phyloP scores from a whole-genome alignment of 345 rosid species.

The Pistacia integerrima region DNA sequence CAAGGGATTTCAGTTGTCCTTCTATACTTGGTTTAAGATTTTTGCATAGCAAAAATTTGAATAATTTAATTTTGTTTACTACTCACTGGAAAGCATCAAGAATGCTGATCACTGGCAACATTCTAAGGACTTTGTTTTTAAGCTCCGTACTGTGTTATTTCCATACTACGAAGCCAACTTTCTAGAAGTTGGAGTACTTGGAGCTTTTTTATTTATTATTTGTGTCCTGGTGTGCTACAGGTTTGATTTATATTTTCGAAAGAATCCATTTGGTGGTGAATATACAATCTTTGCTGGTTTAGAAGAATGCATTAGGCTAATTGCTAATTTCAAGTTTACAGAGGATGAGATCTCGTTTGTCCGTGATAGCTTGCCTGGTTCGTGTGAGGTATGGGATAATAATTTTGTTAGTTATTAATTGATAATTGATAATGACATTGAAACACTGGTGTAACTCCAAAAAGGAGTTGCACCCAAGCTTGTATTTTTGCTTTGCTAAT shows the following conservation, averaged over 20 bases:
- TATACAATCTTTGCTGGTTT: constrained; percentile 93
- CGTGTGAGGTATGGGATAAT: constrained; percentile 64
- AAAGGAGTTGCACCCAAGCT: not conserved
- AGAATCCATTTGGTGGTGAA: constrained; percentile 96
- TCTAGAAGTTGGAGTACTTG: not conserved
- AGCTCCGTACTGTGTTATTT: not conserved
- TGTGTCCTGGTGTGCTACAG: constrained; percentile 37
- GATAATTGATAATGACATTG: too few relatives aligned
- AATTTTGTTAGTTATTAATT: not conserved
- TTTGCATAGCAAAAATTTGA: not conserved
- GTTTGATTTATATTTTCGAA: constrained; percentile 93
- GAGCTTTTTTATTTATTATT: not conserved
- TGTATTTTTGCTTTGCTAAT: not conserved
- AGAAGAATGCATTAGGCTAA: constrained; percentile 87
- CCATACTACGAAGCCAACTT: not conserved
- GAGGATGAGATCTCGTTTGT: constrained; percentile 79
- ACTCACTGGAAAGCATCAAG: not conserved
- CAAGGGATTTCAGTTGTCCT: not conserved
- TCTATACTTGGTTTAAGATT: not conserved
- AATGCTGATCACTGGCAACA: not conserved
- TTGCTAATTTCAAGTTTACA: constrained; percentile 77
- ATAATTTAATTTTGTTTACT: not conserved
- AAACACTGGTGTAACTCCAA: too few relatives aligned
- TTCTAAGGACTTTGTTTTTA: not conserved
- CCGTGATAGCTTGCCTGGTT: constrained; percentile 59